Percentiles rank a stretch among this genome's conserved stretches.
Conservation (phyloP, 805 yeast genomes). For the Kodamaea lidongshanica region DNA sequence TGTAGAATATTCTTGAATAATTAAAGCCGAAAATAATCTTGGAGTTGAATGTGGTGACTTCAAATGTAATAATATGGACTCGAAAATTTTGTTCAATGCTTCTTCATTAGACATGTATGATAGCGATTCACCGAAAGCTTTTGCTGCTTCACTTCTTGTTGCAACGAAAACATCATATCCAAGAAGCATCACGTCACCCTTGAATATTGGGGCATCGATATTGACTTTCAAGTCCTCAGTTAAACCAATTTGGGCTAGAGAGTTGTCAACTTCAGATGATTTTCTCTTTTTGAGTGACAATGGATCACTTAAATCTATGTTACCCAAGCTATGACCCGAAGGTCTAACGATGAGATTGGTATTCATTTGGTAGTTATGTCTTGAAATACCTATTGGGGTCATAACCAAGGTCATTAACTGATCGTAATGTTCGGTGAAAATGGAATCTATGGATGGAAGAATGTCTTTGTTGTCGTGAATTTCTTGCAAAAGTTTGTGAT, state of each 20-base stretch:
- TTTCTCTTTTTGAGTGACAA: slow-evolving; percentile 48
- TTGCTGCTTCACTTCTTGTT: slow-evolving; percentile 70
- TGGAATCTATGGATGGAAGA: slow-evolving; percentile 42
- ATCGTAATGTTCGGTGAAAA: slow-evolving; percentile 50
- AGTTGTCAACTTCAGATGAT: slow-evolving; percentile 9
- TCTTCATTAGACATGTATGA: slow-evolving; percentile 42
- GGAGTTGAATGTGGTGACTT: slow-evolving; percentile 74
- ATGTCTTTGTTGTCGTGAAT: slow-evolving; percentile 21
- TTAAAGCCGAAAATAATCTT: slow-evolving; percentile 59
- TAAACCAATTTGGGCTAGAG: slow-evolving; percentile 36
- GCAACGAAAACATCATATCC: slow-evolving; percentile 69
- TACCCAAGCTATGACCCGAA: slow-evolving; percentile 49
- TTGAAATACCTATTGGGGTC: slow-evolving; percentile 93
- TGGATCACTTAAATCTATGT: slow-evolving; percentile 17
- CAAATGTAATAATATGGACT: slow-evolving; percentile 36
- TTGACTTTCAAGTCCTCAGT: slow-evolving; percentile 63
- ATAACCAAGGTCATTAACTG: slow-evolving; percentile 63
- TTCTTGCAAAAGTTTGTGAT: slow-evolving; percentile 48
- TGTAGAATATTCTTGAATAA: slow-evolving; percentile 62
- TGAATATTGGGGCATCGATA: slow-evolving; percentile 87
- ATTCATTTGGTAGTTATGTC: slow-evolving; percentile 83
- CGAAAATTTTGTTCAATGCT: slow-evolving; percentile 34
- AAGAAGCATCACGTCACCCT: slow-evolving; percentile 84
- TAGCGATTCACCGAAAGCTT: slow-evolving; percentile 64
- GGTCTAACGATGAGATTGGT: slow-evolving; percentile 70